Base-by-base conservation (phyloP, 148 eudicot genomes). In the Pouteria glomerata region DNA sequence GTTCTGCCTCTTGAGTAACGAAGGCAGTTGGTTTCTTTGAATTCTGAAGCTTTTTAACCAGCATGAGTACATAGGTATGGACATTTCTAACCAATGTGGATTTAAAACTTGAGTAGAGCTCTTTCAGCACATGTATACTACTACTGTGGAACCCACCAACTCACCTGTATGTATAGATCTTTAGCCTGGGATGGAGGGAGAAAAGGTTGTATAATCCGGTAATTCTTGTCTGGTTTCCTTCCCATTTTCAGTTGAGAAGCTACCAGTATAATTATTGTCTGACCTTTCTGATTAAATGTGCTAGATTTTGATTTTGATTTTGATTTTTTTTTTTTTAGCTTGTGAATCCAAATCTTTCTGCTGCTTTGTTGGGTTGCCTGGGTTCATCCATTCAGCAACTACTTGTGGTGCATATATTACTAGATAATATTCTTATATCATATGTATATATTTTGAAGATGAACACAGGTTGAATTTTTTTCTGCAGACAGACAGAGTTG, bases 101-200 rank as follows among this genome's bases (percentile, higher is more conserved):
- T 61, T 72, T 33, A n/a, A n/a, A 62, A 62, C 21, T 62, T 50
- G 59, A 51, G 45, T 73, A n/a, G n/a, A 37, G 75, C 16, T 24
- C 7, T 23, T 44, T 31, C 34, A 44, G 23, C 12, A 58, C n/a
- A 33, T 56, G 73, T 57, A 70, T 39, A 57, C 63, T 65, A 45
- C 24, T 44, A 23, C n/a, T n/a, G n/a, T n/a, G 23, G 42, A 69
- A 26, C 4, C 31, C 21, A 31, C 31, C 61, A n/a, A 16, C 51
- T 51, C 61, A 18, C 34, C 26, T 39, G 63, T 70, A 57, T 70
- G 52, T 70, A 57, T 51, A 69, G 73, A 39, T 57, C 51, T 18
- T 44, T 35, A 57, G 63, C 33, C n/a, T 3, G 65, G 11, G 53
- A 11, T 26, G 11, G 68, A 50, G 55, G 39, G 26, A 23, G 47